phyloP scores from a whole-genome alignment of 495 filamentous ascomycete genomes.

The Penicillium maclennaniae region DNA sequence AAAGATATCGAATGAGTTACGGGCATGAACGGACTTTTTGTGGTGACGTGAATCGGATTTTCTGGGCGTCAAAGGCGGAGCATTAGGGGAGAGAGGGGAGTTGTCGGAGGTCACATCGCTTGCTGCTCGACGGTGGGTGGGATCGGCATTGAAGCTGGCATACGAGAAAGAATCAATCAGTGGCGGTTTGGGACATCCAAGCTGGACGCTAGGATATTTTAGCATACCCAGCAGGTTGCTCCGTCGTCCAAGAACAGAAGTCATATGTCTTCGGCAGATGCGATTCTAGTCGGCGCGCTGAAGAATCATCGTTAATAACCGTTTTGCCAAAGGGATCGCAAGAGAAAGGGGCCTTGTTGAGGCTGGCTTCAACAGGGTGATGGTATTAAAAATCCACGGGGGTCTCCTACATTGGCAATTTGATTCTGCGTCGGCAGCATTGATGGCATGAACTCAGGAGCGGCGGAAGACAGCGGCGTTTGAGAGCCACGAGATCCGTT shows the following conservation, averaged over 20 bases:
- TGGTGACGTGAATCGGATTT: not conserved
- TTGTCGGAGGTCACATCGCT: not conserved
- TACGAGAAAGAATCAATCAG: not conserved
- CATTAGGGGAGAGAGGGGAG: not conserved
- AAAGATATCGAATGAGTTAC: not conserved
- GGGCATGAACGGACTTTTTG: constrained; percentile 7
- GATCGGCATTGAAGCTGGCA: not conserved
- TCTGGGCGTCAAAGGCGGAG: not conserved
- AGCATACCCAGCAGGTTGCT: constrained; percentile 15
- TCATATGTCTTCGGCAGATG: constrained; percentile 4
- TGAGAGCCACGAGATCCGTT: constrained; percentile 39
- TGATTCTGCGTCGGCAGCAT: constrained; percentile 34
- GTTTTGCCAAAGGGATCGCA: constrained; percentile 47
- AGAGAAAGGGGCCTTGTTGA: not conserved
- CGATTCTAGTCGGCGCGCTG: constrained; percentile 33
- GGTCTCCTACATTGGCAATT: constrained; percentile 41
- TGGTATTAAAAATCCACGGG: constrained; percentile 35
- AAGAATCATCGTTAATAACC: constrained; percentile 45
- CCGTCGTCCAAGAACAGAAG: constrained; percentile 3
- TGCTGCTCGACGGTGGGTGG: not conserved
- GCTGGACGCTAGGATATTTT: not conserved
- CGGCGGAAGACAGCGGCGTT: constrained; percentile 66
- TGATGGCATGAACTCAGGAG: constrained; percentile 71
- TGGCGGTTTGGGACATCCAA: not conserved
- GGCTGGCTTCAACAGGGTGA: not conserved